Evolutionary conservation across 2,329 filamentous ascomycete species (phyloP).

Genomic region (Talaromyces sp.): DNA sequence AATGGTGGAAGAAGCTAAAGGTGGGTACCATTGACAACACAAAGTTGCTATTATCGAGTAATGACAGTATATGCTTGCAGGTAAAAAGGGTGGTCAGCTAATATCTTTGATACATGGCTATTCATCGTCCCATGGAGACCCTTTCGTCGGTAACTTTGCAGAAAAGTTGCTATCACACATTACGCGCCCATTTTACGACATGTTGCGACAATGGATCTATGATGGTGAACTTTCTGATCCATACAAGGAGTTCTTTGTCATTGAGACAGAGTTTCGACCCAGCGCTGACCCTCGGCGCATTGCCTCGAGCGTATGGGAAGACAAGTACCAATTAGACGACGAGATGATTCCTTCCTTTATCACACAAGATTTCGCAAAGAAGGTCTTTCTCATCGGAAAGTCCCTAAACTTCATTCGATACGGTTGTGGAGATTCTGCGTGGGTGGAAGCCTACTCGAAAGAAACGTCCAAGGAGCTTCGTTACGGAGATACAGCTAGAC

Average conservation of each 20-base stretch:
- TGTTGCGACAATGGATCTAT: conserved; percentile 95
- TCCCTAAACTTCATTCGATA: conserved; percentile 97
- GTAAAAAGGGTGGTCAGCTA: conserved; percentile 79
- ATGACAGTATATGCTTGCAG: conserved; percentile 28
- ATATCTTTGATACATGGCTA: conserved; percentile 93
- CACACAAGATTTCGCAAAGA: conserved; percentile 87
- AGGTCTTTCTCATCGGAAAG: conserved; percentile 96
- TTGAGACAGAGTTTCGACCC: conserved; percentile 64
- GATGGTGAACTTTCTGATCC: conserved; percentile 97
- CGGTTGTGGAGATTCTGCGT: conserved; percentile 86
- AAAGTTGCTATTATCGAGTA: background rate
- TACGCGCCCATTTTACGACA: conserved; percentile 92
- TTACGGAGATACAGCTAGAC: conserved; percentile 87
- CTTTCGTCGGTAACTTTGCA: conserved; percentile 88
- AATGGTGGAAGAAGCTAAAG: conserved; percentile 86
- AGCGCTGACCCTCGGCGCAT: conserved; percentile 47
- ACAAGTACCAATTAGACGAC: conserved; percentile 85
- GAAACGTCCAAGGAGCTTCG: conserved; percentile 84
- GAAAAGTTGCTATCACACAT: conserved; percentile 83
- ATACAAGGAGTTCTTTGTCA: conserved; percentile 91
- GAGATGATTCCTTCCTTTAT: conserved; percentile 91
- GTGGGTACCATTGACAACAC: conserved; percentile 28
- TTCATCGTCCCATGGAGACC: conserved; percentile 89
- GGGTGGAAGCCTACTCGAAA: conserved; percentile 95
- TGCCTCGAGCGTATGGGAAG: conserved; percentile 92